These are phyloP conservation scores for Eutrema yunnanense DNA, from an alignment of 345 rosid species.

Conservation along the genomic window DNA sequence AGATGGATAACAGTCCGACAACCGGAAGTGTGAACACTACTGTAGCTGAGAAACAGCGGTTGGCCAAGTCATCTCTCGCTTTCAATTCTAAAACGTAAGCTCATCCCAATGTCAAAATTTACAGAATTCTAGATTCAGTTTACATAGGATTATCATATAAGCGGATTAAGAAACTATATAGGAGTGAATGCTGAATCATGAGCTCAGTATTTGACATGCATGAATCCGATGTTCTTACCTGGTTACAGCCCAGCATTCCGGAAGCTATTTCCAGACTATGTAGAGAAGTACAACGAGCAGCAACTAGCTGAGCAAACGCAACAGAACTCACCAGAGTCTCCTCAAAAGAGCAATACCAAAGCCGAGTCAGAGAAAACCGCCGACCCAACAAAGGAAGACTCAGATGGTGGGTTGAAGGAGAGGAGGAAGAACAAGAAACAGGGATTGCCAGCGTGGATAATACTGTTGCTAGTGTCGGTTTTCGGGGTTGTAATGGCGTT, in stretches of 20 bases:
- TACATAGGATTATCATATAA: neutral
- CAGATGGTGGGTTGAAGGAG: constrained; percentile 28
- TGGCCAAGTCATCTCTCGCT: constrained; percentile 89
- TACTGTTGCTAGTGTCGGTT: constrained; percentile 75
- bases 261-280: constrained; percentile 89
- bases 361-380: constrained; percentile 31
- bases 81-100: constrained; percentile 96
- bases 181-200: neutral
- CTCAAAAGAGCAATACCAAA: constrained; percentile 36
- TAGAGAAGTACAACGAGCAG: constrained; percentile 67
- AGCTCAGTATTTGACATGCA: neutral
- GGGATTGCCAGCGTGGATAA: constrained; percentile 77
- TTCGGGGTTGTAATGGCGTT: constrained; percentile 93
- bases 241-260: constrained; percentile 69
- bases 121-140: neutral
- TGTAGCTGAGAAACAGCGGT: constrained; percentile 69
- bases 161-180: neutral
- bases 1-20: constrained; percentile 98
- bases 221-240: constrained; percentile 1
- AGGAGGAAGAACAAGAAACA: constrained; percentile 53
- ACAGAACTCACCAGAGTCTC: constrained; percentile 33
- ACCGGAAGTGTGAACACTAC: constrained; percentile 91
- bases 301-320: constrained; percentile 51
- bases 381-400: constrained; percentile 28
- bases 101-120: neutral